A percentile compares a stretch with the other conserved stretches of the same genome.
Evolutionary conservation across 352 stramenopile species (phyloP).

Genomic region (Globisporangium emineosum): DNA sequence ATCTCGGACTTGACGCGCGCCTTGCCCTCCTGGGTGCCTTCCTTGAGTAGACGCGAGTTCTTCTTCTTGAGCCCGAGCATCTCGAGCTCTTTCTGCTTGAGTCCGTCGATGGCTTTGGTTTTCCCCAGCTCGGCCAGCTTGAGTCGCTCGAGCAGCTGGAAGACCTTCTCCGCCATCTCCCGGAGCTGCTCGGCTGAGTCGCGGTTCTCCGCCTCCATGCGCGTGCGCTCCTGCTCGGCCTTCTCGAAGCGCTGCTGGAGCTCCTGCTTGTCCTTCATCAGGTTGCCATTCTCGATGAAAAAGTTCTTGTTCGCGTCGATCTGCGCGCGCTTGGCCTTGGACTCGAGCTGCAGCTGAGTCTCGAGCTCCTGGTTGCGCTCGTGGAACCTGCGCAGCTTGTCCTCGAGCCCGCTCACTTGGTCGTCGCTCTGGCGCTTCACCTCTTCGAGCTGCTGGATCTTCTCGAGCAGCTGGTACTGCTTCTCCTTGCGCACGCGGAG

Average conservation of each 20-base stretch:
- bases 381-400: slow-evolving; percentile 88
- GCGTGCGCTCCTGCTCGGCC: slow-evolving; percentile 89
- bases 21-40: slow-evolving; percentile 92
- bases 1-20: slow-evolving; percentile 91
- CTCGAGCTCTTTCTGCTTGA: slow-evolving; percentile 95
- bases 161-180: slow-evolving; percentile 97
- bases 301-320: slow-evolving; percentile 94
- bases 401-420: slow-evolving; percentile 85
- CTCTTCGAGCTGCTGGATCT: slow-evolving; percentile 94
- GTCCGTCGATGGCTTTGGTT: slow-evolving; percentile 92
- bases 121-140: slow-evolving; percentile 96
- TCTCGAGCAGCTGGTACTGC: slow-evolving; percentile 96
- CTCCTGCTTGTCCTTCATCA: slow-evolving; percentile 71
- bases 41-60: slow-evolving; percentile 91
- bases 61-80: slow-evolving; percentile 94
- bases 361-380: slow-evolving; percentile 91
- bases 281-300: slow-evolving; percentile 78
- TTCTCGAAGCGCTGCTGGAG: slow-evolving; percentile 86
- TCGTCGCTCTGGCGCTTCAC: slow-evolving; percentile 91
- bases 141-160: slow-evolving; percentile 94
- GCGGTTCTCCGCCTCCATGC: slow-evolving; percentile 94
- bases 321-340: slow-evolving; percentile 88
- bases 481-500: slow-evolving; percentile 96
- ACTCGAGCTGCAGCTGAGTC: slow-evolving; percentile 93
- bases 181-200: slow-evolving; percentile 94